A percentile compares a stretch with the other conserved stretches of the same genome.
Conservation (phyloP, 169 alveolate species). For the Cryptosporidium andersoni region DNA sequence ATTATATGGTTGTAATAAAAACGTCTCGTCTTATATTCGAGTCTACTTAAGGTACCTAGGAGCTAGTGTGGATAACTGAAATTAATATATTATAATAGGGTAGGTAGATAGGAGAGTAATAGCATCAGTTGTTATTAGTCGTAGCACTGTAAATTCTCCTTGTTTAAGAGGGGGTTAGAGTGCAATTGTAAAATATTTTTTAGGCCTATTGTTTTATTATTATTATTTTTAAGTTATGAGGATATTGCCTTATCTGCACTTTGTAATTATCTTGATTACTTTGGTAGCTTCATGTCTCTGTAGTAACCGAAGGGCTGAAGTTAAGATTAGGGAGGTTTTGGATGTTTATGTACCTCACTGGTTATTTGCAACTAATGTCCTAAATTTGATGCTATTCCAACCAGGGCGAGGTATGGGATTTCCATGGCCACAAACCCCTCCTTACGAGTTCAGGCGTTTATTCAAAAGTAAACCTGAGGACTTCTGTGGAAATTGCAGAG, state of each 20-base stretch:
- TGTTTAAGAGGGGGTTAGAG: no score
- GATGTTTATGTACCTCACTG: not conserved
- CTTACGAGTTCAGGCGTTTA: slow-evolving; percentile 39
- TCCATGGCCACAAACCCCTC: slow-evolving; percentile 62
- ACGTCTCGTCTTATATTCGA: no score
- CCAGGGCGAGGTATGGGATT: slow-evolving; percentile 70
- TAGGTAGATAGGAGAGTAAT: no score
- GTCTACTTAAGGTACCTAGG: no score
- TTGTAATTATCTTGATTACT: not conserved
- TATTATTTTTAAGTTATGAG: no score
- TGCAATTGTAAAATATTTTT: no score
- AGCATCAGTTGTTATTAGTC: no score
- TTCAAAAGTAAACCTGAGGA: not conserved
- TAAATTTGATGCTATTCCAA: slow-evolving; percentile 40
- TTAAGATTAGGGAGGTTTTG: not conserved
- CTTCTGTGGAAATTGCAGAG: slow-evolving; percentile 27
- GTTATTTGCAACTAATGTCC: slow-evolving; percentile 12
- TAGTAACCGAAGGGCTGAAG: not conserved
- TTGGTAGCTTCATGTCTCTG: not conserved
- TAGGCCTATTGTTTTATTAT: no score
- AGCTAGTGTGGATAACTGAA: no score
- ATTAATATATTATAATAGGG: no score
- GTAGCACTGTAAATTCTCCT: no score
- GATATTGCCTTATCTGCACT: not conserved
- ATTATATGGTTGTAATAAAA: no score